phyloP scores from a whole-genome alignment of 139 green algal species.

The Chlamydomonas applanata region DNA sequence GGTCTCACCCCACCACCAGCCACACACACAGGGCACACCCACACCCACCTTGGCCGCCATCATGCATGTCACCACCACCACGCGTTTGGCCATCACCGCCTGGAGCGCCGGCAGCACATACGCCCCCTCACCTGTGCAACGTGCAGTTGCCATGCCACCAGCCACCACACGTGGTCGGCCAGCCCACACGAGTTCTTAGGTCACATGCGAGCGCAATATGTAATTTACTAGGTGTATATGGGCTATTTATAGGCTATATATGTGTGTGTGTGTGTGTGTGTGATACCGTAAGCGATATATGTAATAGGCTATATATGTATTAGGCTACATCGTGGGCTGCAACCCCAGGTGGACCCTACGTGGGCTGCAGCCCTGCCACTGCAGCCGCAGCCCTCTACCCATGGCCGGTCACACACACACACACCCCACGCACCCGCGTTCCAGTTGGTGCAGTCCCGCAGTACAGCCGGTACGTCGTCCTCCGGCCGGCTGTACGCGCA shows the following conservation, averaged over 20 bases:
- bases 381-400: too few relatives aligned
- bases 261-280: constrained; percentile 4
- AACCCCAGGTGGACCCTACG: too few relatives aligned
- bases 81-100: constrained; percentile 10
- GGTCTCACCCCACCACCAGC: not conserved
- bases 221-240: too few relatives aligned
- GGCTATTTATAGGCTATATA: not conserved
- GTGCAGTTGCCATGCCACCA: not conserved
- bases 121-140: constrained; percentile 8
- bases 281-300: too few relatives aligned
- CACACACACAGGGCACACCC: constrained; percentile 1
- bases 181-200: not conserved
- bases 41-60: constrained; percentile 37
- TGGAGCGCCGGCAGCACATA: constrained; percentile 31
- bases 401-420: not conserved
- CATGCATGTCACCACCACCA: constrained; percentile 41
- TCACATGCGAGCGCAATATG: too few relatives aligned
- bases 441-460: not conserved
- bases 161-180: not conserved
- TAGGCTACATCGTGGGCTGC: too few relatives aligned
- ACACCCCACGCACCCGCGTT: not conserved
- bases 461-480: not conserved
- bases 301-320: too few relatives aligned
- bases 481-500: constrained; percentile 12
- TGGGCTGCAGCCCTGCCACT: too few relatives aligned